A percentile compares a stretch with the other conserved stretches of the same genome.
These are phyloP conservation scores for Paspalum vaginatum DNA, from an alignment of 176 grass and related monocot species.

Conservation along the genomic window DNA sequence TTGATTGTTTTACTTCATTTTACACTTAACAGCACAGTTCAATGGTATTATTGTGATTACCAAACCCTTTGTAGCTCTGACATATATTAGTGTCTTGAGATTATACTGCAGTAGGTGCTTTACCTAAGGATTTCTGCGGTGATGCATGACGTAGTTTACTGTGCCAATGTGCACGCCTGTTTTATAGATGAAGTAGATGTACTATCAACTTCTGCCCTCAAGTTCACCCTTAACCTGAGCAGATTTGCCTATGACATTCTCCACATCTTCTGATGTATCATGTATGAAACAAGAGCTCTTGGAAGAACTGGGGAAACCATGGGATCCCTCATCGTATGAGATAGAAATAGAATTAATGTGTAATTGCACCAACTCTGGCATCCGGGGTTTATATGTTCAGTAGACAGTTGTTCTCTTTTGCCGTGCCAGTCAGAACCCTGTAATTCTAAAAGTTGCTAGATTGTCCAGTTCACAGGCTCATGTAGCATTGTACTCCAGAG, in stretches of 20 bases:
- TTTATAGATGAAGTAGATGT: background rate
- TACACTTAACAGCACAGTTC: background rate
- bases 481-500: background rate
- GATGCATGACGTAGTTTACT: background rate
- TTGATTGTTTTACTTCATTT: background rate
- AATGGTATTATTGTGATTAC: background rate
- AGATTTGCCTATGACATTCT: slow-evolving; percentile 92
- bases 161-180: background rate
- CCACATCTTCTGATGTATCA: slow-evolving; percentile 80
- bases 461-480: background rate
- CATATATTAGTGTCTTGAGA: background rate
- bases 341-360: slow-evolving; percentile 1
- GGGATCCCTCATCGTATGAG: background rate
- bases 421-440: background rate
- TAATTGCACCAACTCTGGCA: background rate
- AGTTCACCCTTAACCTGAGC: slow-evolving; percentile 56
- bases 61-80: background rate
- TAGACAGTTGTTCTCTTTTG: background rate
- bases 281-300: slow-evolving; percentile 26
- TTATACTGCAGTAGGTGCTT: background rate
- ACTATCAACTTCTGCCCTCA: slow-evolving; percentile 5
- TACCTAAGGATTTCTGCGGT: background rate
- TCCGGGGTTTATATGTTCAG: background rate
- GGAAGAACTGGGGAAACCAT: background rate
- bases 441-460: background rate